Evolutionary conservation across 2,329 filamentous ascomycete genomes (phyloP).

Genomic region (Blastomyces silverae): DNA sequence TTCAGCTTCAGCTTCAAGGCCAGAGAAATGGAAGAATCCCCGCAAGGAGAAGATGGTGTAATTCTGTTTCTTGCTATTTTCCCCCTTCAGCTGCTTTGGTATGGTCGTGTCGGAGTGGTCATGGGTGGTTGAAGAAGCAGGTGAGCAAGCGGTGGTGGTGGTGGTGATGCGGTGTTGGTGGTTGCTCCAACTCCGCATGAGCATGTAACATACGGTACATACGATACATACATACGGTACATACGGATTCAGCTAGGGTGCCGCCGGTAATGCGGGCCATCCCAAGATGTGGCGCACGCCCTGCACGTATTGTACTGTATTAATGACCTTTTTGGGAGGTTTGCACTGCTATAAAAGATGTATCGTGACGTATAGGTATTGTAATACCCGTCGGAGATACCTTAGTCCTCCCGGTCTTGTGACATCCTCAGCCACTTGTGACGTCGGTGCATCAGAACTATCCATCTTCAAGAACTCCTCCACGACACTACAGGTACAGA

Average conservation of each 20-base stretch:
- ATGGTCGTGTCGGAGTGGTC: not conserved
- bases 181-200: not conserved
- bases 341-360: not conserved
- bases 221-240: not conserved
- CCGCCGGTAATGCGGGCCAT: not conserved
- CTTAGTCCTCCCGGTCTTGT: not conserved
- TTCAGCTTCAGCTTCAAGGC: not conserved
- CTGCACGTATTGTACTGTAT: not conserved
- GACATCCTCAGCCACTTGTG: conserved; percentile 14
- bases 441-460: conserved; percentile 4
- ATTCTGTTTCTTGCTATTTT: not conserved
- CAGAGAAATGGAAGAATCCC: conserved; percentile 3
- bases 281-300: not conserved
- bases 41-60: not conserved
- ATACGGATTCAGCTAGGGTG: not conserved
- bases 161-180: no score
- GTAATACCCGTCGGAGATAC: not conserved
- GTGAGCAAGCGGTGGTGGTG: not conserved
- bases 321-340: not conserved
- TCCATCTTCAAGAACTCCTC: no score
- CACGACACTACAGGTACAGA: not conserved
- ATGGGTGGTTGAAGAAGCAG: not conserved
- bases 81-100: not conserved
- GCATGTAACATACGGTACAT: not conserved
- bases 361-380: not conserved